These are phyloP conservation scores for Kurtzmaniella fragi DNA, from an alignment of 805 yeast species.

Conservation along the genomic window DNA sequence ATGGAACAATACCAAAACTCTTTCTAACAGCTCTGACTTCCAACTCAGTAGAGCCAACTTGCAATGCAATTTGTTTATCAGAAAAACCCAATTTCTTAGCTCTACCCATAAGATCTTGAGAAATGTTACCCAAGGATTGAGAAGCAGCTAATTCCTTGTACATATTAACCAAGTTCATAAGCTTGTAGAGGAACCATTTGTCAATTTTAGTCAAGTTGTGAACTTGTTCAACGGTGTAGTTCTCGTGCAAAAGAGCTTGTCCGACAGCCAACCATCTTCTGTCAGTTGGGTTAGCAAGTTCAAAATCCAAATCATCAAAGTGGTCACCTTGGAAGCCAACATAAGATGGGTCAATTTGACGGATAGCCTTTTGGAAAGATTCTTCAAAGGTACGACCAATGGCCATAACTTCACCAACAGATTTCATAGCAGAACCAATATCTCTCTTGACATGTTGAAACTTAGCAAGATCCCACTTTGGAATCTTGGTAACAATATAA, in stretches of 20 bases:
- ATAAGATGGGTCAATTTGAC: conserved; percentile 90
- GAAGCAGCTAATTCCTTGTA: conserved; percentile 65
- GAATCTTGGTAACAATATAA: conserved; percentile 94
- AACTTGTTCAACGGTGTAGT: conserved; percentile 85
- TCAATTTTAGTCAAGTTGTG: conserved; percentile 92
- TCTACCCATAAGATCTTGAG: conserved; percentile 62
- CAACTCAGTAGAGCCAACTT: conserved; percentile 61
- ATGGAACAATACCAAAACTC: conserved; percentile 75
- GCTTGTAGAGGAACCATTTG: conserved; percentile 91
- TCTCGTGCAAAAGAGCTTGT: conserved; percentile 89
- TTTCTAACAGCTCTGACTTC: conserved; percentile 82
- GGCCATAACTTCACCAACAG: conserved; percentile 99
- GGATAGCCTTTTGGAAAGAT: conserved; percentile 93
- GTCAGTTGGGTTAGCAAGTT: conserved; percentile 83
- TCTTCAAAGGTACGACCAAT: conserved; percentile 98
- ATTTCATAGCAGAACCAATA: conserved; percentile 94
- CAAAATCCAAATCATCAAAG: conserved; percentile 72
- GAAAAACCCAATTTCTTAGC: conserved; percentile 95
- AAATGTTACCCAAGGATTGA: conserved; percentile 48
- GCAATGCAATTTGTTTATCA: conserved; percentile 84
- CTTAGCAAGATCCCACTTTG: conserved; percentile 96
- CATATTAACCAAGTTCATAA: conserved; percentile 88
- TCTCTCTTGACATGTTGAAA: conserved; percentile 93
- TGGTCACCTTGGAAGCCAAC: conserved; percentile 88
- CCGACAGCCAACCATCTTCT: conserved; percentile 98